Percentiles rank a stretch among this genome's conserved stretches.
Evolutionary conservation across 2,329 filamentous ascomycete species (phyloP).

Genomic region (Penicillium sp.): DNA sequence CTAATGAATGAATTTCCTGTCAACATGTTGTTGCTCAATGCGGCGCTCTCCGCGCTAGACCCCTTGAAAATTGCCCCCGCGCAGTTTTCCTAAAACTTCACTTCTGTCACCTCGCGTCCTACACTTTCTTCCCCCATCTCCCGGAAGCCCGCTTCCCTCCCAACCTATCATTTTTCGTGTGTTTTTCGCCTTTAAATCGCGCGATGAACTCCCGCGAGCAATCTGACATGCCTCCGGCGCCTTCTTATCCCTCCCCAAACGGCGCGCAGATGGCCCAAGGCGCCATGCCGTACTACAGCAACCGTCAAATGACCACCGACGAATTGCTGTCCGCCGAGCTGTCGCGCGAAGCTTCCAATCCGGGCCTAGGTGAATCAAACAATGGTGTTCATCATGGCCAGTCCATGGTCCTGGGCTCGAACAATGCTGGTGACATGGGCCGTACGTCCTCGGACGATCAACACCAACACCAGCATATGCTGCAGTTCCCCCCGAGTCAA

Average conservation of each 20-base stretch:
- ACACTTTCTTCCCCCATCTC: constrained; percentile 24
- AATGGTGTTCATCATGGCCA: constrained; percentile 45
- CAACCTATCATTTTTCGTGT: constrained; percentile 19
- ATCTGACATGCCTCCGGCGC: constrained; percentile 44
- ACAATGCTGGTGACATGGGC: constrained; percentile 41
- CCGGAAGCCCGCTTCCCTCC: constrained; percentile 37
- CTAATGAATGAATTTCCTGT: constrained; percentile 5
- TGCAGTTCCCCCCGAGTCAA: constrained; percentile 46
- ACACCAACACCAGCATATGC: constrained; percentile 43
- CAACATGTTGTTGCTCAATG: constrained; percentile 36
- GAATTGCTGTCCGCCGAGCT: constrained; percentile 51
- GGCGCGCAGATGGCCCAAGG: constrained; percentile 47
- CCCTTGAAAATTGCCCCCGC: constrained; percentile 36
- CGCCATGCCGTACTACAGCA: constrained; percentile 45
- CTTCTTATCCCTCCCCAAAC: constrained; percentile 48
- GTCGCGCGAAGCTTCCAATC: constrained; percentile 47
- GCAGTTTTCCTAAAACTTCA: constrained; percentile 41
- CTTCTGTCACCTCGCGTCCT: constrained; percentile 32
- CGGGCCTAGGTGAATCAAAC: constrained; percentile 44
- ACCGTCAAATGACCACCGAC: constrained; percentile 49
- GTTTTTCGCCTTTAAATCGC: constrained; percentile 12
- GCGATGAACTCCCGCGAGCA: constrained; percentile 46
- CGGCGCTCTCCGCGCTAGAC: constrained; percentile 37
- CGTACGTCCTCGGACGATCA: constrained; percentile 41
- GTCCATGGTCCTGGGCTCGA: constrained; percentile 42